These are phyloP conservation scores for Claviceps sp. DNA, from an alignment of 2,329 filamentous ascomycete genomes.

Conservation along the genomic window DNA sequence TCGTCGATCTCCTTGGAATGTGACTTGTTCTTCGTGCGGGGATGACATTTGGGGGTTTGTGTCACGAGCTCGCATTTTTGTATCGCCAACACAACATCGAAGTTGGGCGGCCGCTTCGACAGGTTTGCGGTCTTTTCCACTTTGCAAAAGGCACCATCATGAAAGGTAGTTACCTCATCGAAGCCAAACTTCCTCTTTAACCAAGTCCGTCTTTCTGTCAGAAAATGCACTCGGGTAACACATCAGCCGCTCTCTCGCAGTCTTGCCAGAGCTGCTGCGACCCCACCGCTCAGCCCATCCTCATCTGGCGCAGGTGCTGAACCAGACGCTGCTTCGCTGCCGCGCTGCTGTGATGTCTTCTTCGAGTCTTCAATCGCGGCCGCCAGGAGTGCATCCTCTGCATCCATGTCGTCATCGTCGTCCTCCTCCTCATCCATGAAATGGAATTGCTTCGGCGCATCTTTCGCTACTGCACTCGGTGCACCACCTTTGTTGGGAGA, in stretches of 20 bases:
- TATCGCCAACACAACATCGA: neutral
- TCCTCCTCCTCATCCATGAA: slow-evolving; percentile 24
- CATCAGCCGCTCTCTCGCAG: slow-evolving; percentile 30
- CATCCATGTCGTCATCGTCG: slow-evolving; percentile 35
- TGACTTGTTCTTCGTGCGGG: neutral
- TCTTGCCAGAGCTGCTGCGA: slow-evolving; percentile 48
- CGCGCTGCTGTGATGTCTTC: slow-evolving; percentile 20
- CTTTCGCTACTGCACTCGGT: neutral
- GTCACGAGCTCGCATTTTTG: neutral
- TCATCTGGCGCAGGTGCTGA: slow-evolving; percentile 1
- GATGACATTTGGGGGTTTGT: neutral
- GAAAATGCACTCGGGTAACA: neutral
- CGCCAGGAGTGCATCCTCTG: slow-evolving; percentile 25
- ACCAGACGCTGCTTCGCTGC: slow-evolving; percentile 11
- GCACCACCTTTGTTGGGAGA: slow-evolving; percentile 1
- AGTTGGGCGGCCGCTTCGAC: no score
- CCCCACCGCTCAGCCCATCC: slow-evolving; percentile 36
- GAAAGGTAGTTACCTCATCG: no score
- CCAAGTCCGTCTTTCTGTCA: neutral
- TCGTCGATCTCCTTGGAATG: no score
- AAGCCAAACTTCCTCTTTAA: neutral
- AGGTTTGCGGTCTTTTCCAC: no score
- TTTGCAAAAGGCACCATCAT: no score
- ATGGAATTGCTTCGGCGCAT: slow-evolving; percentile 21
- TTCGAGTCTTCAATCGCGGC: slow-evolving; percentile 34